Percentiles rank a stretch among this genome's conserved stretches.
phyloP scores from a whole-genome alignment of 805 yeast genomes.

The Wickerhamia fluorescens region DNA sequence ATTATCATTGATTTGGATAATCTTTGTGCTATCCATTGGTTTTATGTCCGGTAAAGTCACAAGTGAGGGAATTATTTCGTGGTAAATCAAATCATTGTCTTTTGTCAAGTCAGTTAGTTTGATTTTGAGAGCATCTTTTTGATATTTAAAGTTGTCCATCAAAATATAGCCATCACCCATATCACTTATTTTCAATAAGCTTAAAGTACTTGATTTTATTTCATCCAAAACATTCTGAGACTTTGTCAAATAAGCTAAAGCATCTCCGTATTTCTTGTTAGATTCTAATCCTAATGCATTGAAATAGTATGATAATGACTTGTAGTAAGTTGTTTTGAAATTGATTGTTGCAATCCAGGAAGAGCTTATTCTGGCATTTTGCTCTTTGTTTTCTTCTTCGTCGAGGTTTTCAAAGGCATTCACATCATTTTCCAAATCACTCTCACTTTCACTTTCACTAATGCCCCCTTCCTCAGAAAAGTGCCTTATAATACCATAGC shows the following conservation, averaged over 20 bases:
- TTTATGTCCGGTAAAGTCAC: slow-evolving; percentile 59
- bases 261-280: slow-evolving; percentile 60
- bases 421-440: slow-evolving; percentile 10
- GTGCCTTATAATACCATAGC: slow-evolving; percentile 37
- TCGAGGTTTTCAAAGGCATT: slow-evolving; percentile 6
- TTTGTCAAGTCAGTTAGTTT: slow-evolving; percentile 46
- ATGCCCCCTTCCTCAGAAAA: slow-evolving; percentile 8
- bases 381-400: slow-evolving; percentile 7
- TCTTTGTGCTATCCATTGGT: slow-evolving; percentile 61
- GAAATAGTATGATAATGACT: slow-evolving; percentile 54
- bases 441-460: slow-evolving; percentile 17
- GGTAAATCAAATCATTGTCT: slow-evolving; percentile 88
- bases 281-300: slow-evolving; percentile 50
- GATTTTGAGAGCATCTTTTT: slow-evolving; percentile 31
- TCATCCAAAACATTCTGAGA: slow-evolving; percentile 40
- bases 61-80: slow-evolving; percentile 61
- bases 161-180: slow-evolving; percentile 26
- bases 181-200: slow-evolving; percentile 13
- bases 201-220: slow-evolving; percentile 22
- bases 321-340: slow-evolving; percentile 49
- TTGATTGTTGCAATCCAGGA: slow-evolving; percentile 48
- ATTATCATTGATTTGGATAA: slow-evolving; percentile 44
- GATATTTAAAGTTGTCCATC: slow-evolving; percentile 35
- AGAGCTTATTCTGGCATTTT: slow-evolving; percentile 23
- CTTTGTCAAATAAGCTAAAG: slow-evolving; percentile 56